Percentiles rank a stretch among this genome's conserved stretches.
phyloP scores from a whole-genome alignment of 2,329 filamentous ascomycete genomes.

The Neoarthrinium moseri region DNA sequence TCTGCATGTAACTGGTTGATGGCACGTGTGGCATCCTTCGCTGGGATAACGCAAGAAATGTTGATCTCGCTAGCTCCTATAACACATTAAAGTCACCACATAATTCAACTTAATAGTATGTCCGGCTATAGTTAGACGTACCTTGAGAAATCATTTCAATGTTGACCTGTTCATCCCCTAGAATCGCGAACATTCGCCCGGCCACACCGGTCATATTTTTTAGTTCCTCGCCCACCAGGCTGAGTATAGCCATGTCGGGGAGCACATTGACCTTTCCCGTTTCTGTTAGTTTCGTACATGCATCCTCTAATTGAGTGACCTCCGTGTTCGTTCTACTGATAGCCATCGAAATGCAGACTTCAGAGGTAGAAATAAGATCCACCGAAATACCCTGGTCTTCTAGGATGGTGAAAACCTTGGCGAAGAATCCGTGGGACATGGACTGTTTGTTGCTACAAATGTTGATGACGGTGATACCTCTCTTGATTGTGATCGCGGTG shows the following conservation, averaged over 20 bases:
- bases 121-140: conserved; percentile 38
- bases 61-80: conserved; percentile 97
- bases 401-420: background rate
- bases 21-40: conserved; percentile 83
- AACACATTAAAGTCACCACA: conserved; percentile 14
- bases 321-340: no score
- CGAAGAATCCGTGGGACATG: background rate
- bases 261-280: conserved; percentile 91
- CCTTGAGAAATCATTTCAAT: conserved; percentile 99
- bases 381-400: background rate
- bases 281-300: conserved; percentile 70
- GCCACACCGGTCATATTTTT: conserved; percentile 96
- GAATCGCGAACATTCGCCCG: conserved; percentile 89
- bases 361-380: background rate
- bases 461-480: background rate
- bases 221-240: conserved; percentile 91
- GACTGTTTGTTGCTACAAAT: background rate
- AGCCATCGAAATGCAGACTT: no score
- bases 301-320: conserved; percentile 64
- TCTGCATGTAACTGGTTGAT: conserved; percentile 96
- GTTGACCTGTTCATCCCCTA: conserved; percentile 92
- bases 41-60: conserved; percentile 96
- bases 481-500: background rate
- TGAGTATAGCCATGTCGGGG: conserved; percentile 91
- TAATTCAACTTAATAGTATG: background rate